Percentiles rank a stretch among this genome's conserved stretches.
phyloP scores from a whole-genome alignment of 768 basidiomycete species.

The Calocybe gangraenosa region DNA sequence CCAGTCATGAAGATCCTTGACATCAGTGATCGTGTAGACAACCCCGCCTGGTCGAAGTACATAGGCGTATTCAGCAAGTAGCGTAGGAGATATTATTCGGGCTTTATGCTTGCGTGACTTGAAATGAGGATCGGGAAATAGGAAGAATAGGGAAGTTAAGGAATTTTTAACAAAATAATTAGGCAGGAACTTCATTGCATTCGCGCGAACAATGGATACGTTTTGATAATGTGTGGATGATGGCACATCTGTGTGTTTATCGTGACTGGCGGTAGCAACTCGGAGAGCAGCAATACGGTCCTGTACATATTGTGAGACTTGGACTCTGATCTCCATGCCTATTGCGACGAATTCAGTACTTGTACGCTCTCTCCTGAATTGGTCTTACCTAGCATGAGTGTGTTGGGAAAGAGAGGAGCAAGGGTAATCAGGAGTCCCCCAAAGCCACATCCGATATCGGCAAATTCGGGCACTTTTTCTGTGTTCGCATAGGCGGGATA shows the following conservation, averaged over 20 bases:
- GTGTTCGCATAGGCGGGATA: conserved; percentile 66
- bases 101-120: conserved; percentile 98
- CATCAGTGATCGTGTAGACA: conserved; percentile 97
- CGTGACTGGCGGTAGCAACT: conserved; percentile 45
- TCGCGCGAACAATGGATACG: conserved; percentile 90
- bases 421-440: conserved; percentile 89
- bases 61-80: conserved; percentile 96
- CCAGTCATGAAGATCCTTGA: conserved; percentile 91
- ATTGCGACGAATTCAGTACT: conserved; percentile 7
- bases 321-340: conserved; percentile 97
- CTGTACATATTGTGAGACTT: conserved; percentile 93
- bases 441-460: conserved; percentile 97
- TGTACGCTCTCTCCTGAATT: conserved; percentile 5
- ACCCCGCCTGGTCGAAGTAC: conserved; percentile 91
- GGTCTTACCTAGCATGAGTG: conserved; percentile 83
- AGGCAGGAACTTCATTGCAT: conserved; percentile 97
- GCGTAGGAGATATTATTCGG: conserved; percentile 95
- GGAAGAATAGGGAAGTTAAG: conserved; percentile 90
- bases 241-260: not conserved
- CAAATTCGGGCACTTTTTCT: conserved; percentile 81
- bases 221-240: conserved; percentile 79
- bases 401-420: conserved; percentile 87
- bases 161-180: conserved; percentile 94
- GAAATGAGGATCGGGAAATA: conserved; percentile 99
- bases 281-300: conserved; percentile 94